phyloP scores from a whole-genome alignment of 768 basidiomycete species.

The Xerocomellus chrysenteron region DNA sequence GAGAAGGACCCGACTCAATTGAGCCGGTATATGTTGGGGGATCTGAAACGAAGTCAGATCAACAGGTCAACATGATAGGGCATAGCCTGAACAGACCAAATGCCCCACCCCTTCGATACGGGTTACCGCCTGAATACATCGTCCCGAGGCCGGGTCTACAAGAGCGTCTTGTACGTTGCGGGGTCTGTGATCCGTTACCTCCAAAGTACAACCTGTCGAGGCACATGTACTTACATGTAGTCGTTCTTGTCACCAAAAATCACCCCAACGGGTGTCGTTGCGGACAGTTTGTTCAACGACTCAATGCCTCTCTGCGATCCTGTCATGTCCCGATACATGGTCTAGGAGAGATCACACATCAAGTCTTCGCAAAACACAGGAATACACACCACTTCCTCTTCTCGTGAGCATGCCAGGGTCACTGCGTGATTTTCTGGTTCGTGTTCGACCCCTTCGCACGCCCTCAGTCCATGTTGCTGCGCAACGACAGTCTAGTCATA shows the following conservation, averaged over 20 bases:
- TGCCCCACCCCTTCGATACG: slow-evolving; percentile 33
- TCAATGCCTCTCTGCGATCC: slow-evolving; percentile 54
- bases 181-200: slow-evolving; percentile 23
- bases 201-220: not conserved
- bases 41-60: slow-evolving; percentile 14
- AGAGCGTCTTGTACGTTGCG: slow-evolving; percentile 32
- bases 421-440: slow-evolving; percentile 37
- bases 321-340: slow-evolving; percentile 61
- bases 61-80: not conserved
- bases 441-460: slow-evolving; percentile 33
- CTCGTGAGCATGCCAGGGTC: slow-evolving; percentile 55
- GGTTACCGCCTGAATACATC: slow-evolving; percentile 22
- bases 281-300: slow-evolving; percentile 42
- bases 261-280: slow-evolving; percentile 48
- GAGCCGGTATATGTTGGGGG: slow-evolving; percentile 27
- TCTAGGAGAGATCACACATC: slow-evolving; percentile 33
- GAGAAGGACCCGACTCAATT: slow-evolving; percentile 26
- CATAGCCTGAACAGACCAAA: slow-evolving; percentile 23
- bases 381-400: slow-evolving; percentile 58
- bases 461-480: slow-evolving; percentile 48
- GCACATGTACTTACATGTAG: slow-evolving; percentile 43
- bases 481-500: not conserved
- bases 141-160: slow-evolving; percentile 23
- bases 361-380: not conserved
- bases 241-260: slow-evolving; percentile 52